Conservation (phyloP, 495 filamentous ascomycete genomes). For the Penicillium desertorum region DNA sequence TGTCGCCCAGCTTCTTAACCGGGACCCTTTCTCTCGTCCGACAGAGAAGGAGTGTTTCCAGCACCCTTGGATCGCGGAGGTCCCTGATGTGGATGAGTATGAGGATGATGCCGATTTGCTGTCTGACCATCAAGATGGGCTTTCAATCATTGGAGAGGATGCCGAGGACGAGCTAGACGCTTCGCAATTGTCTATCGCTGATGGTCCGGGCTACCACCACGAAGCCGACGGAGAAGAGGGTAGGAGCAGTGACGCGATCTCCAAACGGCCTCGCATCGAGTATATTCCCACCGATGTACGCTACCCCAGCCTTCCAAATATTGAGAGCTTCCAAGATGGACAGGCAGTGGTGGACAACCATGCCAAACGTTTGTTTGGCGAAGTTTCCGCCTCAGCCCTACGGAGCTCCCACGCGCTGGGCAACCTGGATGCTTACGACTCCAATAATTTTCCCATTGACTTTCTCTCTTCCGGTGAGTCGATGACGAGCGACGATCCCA, state of each 20-base stretch:
- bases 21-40: conserved; percentile 66
- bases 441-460: conserved; percentile 30
- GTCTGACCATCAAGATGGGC: conserved; percentile 49
- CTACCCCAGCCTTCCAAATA: conserved; percentile 47
- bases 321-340: conserved; percentile 39
- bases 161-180: conserved; percentile 55
- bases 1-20: conserved; percentile 71
- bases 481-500: conserved; percentile 43
- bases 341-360: conserved; percentile 32
- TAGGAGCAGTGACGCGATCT: conserved; percentile 37
- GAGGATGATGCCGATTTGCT: conserved; percentile 50
- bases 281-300: conserved; percentile 33
- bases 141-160: conserved; percentile 48
- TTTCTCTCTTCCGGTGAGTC: conserved; percentile 49
- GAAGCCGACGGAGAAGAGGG: conserved; percentile 30
- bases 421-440: conserved; percentile 28
- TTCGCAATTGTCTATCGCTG: conserved; percentile 61
- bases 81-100: conserved; percentile 41
- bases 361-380: conserved; percentile 69
- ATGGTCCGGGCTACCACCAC: conserved; percentile 33
- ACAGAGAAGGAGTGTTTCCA: conserved; percentile 60
- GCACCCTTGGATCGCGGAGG: conserved; percentile 65
- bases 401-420: conserved; percentile 60
- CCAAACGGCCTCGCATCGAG: conserved; percentile 42
- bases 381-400: conserved; percentile 70